Percentiles rank a stretch among this genome's conserved stretches.
Evolutionary conservation across 2,329 filamentous ascomycete genomes (phyloP).

Genomic region (Fusarium camptoceras): DNA sequence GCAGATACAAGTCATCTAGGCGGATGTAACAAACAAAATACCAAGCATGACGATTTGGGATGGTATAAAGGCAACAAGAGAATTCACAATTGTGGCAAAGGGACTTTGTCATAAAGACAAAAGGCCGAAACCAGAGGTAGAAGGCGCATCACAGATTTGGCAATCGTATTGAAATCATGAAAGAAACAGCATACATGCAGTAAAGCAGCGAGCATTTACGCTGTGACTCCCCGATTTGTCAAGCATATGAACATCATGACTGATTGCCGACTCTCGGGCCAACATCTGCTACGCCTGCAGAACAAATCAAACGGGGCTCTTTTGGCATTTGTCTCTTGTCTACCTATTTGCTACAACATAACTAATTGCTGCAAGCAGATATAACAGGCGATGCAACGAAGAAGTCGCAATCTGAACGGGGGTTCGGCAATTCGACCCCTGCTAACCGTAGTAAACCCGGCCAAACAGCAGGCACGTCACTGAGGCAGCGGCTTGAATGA

Average conservation of each 20-base stretch:
- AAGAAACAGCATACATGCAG: neutral
- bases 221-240: neutral
- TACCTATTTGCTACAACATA: neutral
- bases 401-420: neutral
- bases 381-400: neutral
- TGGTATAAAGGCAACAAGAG: neutral
- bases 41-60: neutral
- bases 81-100: neutral
- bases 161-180: neutral
- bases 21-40: neutral
- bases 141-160: neutral
- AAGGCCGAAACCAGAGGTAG: neutral
- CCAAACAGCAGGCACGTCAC: slow-evolving; percentile 23
- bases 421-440: neutral
- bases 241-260: neutral
- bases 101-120: neutral
- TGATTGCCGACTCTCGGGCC: neutral
- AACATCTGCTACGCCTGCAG: neutral
- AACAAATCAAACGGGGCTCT: neutral
- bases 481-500: slow-evolving; percentile 47
- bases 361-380: neutral
- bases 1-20: neutral
- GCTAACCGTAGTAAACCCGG: slow-evolving; percentile 46
- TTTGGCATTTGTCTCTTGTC: neutral
- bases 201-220: neutral